These are phyloP conservation scores for Alternaria triticimaculans DNA, from an alignment of 2,329 filamentous ascomycete genomes.

Conservation along the genomic window DNA sequence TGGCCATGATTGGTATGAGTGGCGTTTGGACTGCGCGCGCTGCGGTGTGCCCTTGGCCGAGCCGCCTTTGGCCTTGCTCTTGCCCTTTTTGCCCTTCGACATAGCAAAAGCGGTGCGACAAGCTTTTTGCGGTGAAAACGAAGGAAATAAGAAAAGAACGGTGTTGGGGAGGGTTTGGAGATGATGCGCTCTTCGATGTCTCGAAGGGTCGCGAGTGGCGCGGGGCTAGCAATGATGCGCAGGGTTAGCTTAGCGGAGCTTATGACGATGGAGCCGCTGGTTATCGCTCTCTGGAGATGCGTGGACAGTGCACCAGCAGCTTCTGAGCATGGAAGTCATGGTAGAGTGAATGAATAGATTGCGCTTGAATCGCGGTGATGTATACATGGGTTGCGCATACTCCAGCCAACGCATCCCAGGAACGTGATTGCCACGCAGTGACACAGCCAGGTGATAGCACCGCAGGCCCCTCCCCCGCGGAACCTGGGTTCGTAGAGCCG, in stretches of 20 bases:
- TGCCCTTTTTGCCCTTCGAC: constrained; percentile 37
- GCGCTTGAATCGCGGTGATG: background rate
- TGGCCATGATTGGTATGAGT: constrained; percentile 20
- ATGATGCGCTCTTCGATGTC: constrained; percentile 12
- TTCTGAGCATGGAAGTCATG: background rate
- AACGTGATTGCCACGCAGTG: constrained; percentile 4
- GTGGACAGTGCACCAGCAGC: background rate
- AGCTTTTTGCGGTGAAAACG: background rate
- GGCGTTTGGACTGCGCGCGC: constrained; percentile 23
- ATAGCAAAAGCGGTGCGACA: constrained; percentile 18
- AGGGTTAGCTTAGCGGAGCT: constrained; percentile 8
- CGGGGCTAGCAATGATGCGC: constrained; percentile 5
- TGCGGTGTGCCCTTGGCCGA: constrained; percentile 29
- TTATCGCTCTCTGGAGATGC: background rate
- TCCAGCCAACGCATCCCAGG: background rate
- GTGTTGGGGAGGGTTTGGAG: constrained; percentile 2
- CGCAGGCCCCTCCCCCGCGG: constrained; percentile 10
- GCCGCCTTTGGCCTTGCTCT: constrained; percentile 33
- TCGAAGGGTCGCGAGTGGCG: background rate
- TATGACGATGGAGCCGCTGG: constrained; percentile 5
- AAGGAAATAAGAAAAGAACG: background rate
- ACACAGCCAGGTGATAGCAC: constrained; percentile 15
- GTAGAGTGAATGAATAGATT: background rate
- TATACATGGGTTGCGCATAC: background rate
- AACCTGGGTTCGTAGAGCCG: constrained; percentile 6